Percentiles rank a stretch among this genome's conserved stretches.
Evolutionary conservation across 2,329 filamentous ascomycete genomes (phyloP).

Genomic region (Claviceps africana): DNA sequence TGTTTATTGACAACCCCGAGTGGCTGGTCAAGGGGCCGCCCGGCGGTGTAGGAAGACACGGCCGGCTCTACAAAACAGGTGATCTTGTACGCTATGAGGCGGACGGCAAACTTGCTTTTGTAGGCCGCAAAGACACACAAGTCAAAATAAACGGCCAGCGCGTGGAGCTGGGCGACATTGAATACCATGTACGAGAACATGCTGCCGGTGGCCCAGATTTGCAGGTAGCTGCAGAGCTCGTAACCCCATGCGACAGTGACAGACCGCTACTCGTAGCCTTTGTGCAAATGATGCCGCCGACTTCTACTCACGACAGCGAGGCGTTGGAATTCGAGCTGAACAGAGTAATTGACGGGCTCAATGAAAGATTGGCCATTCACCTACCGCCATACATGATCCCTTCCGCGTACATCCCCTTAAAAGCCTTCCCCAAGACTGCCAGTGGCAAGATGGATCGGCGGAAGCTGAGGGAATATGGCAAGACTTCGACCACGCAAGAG

Average conservation of each 20-base stretch:
- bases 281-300: not conserved
- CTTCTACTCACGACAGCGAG: not conserved
- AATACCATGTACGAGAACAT: conserved; percentile 7
- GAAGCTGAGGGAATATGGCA: not conserved
- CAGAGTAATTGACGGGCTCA: not conserved
- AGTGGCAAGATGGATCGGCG: conserved; percentile 1
- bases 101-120: conserved; percentile 2
- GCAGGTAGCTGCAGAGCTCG: conserved; percentile 1
- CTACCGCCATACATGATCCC: conserved; percentile 3
- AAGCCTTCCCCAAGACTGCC: not conserved
- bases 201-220: not conserved
- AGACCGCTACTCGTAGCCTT: conserved; percentile 3
- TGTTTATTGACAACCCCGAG: conserved; percentile 13
- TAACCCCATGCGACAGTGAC: not conserved
- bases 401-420: not conserved
- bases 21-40: conserved; percentile 7
- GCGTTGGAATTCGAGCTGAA: not conserved
- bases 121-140: conserved; percentile 43
- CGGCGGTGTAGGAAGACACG: conserved; percentile 4
- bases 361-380: not conserved
- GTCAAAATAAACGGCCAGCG: conserved; percentile 46
- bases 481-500: not conserved
- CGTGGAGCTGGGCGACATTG: conserved; percentile 31
- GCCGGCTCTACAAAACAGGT: conserved; percentile 10
- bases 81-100: conserved; percentile 10